Percentiles rank a stretch among this genome's conserved stretches.
Evolutionary conservation across 495 filamentous ascomycete genomes (phyloP).

Genomic region (Massariosphaeria phaeospora): DNA sequence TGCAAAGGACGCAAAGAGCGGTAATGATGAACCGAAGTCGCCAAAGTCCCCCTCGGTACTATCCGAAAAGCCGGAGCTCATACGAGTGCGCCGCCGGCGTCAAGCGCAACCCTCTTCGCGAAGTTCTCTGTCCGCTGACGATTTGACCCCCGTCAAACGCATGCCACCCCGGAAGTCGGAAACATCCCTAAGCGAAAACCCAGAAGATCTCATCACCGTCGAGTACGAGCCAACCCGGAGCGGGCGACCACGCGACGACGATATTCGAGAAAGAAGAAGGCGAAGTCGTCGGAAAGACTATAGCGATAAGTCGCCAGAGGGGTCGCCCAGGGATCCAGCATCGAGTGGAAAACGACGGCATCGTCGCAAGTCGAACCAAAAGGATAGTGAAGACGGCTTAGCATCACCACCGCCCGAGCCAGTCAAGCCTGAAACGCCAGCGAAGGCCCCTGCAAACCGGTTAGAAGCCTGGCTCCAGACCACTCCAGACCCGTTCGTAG

Average conservation of each 20-base stretch:
- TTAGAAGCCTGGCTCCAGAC: constrained; percentile 40
- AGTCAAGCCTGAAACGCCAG: constrained; percentile 18
- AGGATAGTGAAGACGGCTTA: background rate
- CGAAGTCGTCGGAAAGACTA: constrained; percentile 13
- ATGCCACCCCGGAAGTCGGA: constrained; percentile 9
- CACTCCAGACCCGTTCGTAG: constrained; percentile 39
- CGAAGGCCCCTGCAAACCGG: constrained; percentile 34
- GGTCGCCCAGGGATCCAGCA: background rate
- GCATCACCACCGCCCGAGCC: background rate
- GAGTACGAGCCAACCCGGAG: constrained; percentile 5
- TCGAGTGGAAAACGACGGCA: constrained; percentile 8
- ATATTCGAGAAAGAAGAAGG: constrained; percentile 15
- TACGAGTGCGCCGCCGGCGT: constrained; percentile 15
- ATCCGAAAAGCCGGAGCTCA: constrained; percentile 10
- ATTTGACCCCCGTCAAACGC: constrained; percentile 10
- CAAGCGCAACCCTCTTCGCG: constrained; percentile 11
- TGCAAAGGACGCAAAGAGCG: constrained; percentile 7
- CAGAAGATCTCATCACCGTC: background rate
- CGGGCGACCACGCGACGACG: background rate
- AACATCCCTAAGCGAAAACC: constrained; percentile 3
- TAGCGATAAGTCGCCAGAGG: constrained; percentile 7
- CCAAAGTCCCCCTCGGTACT: constrained; percentile 7
- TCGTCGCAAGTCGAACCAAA: constrained; percentile 17
- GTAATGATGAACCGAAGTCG: constrained; percentile 3
- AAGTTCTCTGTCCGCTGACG: constrained; percentile 22